phyloP scores from a whole-genome alignment of 108 stramenopile genomes.

The Skeletonema grethae region DNA sequence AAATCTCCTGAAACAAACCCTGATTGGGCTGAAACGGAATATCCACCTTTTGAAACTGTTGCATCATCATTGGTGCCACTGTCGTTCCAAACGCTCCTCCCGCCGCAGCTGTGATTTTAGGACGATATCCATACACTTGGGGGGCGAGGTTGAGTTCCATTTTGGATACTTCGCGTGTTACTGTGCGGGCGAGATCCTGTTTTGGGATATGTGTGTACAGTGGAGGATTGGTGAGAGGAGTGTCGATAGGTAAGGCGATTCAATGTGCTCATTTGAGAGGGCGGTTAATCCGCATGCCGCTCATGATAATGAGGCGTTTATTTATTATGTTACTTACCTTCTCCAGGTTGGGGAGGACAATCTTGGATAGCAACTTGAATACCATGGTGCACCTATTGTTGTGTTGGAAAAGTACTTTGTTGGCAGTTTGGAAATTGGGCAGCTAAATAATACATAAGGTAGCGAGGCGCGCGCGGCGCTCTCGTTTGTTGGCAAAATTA shows the following conservation, averaged over 20 bases:
- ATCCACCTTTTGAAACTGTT: constrained; percentile 16
- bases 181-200: constrained; percentile 26
- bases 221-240: not conserved
- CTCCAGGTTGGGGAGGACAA: constrained; percentile 22
- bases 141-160: constrained; percentile 30
- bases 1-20: constrained; percentile 23
- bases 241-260: too few relatives aligned
- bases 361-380: constrained; percentile 18
- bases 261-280: too few relatives aligned
- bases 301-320: too few relatives aligned
- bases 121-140: constrained; percentile 24
- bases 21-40: constrained; percentile 32
- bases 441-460: too few relatives aligned
- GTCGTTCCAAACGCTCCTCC: constrained; percentile 17
- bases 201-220: not conserved
- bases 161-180: constrained; percentile 25
- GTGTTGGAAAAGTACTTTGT: not conserved
- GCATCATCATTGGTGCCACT: not conserved
- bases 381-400: not conserved
- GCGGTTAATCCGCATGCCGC: too few relatives aligned
- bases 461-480: too few relatives aligned
- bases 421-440: too few relatives aligned
- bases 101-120: constrained; percentile 6
- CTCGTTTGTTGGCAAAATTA: too few relatives aligned
- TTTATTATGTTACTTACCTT: constrained; percentile 13